Percentiles rank a stretch among this genome's conserved stretches.
Evolutionary conservation across 768 basidiomycete genomes (phyloP).

Genomic region (Naganishia antarctica): DNA sequence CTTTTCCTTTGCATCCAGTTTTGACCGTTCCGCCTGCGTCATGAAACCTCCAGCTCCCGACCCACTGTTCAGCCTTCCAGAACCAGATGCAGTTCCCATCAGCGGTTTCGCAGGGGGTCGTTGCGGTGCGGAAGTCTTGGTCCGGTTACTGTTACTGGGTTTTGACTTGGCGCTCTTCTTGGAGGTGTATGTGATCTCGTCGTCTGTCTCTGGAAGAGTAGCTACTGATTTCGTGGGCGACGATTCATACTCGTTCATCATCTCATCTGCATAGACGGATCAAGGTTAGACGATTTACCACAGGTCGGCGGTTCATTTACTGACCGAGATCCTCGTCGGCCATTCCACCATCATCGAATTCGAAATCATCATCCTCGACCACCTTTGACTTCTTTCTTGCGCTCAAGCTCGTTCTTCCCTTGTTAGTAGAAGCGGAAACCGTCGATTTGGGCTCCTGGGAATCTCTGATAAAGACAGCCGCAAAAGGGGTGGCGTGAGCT

Average conservation of each 20-base stretch:
- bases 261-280: slow-evolving; percentile 30
- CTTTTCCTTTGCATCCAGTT: slow-evolving; percentile 70
- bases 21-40: slow-evolving; percentile 74
- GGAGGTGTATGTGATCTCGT: slow-evolving; percentile 30
- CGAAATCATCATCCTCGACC: slow-evolving; percentile 44
- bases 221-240: slow-evolving; percentile 27
- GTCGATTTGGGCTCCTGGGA: slow-evolving; percentile 11
- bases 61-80: slow-evolving; percentile 17
- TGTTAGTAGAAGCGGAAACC: background rate
- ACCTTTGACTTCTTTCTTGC: slow-evolving; percentile 39
- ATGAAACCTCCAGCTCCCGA: slow-evolving; percentile 54
- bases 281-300: background rate
- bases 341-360: slow-evolving; percentile 33
- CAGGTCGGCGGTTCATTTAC: slow-evolving; percentile 17
- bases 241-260: slow-evolving; percentile 38
- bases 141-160: background rate
- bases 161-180: slow-evolving; percentile 19
- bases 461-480: background rate
- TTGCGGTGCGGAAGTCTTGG: slow-evolving; percentile 21
- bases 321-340: slow-evolving; percentile 43
- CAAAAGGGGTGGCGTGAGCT: too few species aligned
- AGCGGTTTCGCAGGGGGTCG: slow-evolving; percentile 36
- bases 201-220: slow-evolving; percentile 9
- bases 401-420: slow-evolving; percentile 29
- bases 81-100: background rate